Conservation (phyloP, 306 rosid genomes). For the Potentilla sterilis region DNA sequence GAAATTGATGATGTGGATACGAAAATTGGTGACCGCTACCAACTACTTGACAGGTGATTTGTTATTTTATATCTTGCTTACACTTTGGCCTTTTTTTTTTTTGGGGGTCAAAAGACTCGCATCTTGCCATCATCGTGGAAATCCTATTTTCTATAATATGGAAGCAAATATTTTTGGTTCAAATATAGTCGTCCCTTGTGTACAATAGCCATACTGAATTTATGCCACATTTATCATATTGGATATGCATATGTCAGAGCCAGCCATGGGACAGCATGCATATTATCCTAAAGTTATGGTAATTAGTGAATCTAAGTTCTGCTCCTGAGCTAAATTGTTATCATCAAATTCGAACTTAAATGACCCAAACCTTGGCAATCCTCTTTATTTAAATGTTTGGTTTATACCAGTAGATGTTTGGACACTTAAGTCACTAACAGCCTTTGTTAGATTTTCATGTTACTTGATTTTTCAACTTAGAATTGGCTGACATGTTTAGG, state of each 20-base stretch:
- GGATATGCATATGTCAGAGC: background rate
- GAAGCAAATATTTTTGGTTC: background rate
- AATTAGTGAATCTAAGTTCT: background rate
- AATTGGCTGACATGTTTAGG: background rate
- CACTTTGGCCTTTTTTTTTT: slow-evolving; percentile 9
- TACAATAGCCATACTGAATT: background rate
- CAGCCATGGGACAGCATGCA: background rate
- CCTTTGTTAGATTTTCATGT: background rate
- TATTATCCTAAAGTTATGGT: background rate
- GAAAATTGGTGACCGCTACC: slow-evolving; percentile 82
- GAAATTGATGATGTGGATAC: slow-evolving; percentile 97
- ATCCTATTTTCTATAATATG: background rate
- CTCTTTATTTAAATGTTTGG: background rate
- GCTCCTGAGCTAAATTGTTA: background rate
- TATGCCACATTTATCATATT: background rate
- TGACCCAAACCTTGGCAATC: background rate
- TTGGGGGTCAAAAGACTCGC: background rate
- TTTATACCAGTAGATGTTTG: background rate
- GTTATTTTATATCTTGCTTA: slow-evolving; percentile 7
- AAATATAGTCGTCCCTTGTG: background rate
- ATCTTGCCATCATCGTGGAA: background rate
- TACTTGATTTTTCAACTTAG: background rate
- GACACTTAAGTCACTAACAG: background rate
- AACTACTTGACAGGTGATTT: slow-evolving; percentile 77
- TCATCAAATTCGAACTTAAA: background rate